A percentile compares a stretch with the other conserved stretches of the same genome.
Evolutionary conservation across 352 stramenopile genomes (phyloP).

Genomic region (Thalassiosira mediterranea): DNA sequence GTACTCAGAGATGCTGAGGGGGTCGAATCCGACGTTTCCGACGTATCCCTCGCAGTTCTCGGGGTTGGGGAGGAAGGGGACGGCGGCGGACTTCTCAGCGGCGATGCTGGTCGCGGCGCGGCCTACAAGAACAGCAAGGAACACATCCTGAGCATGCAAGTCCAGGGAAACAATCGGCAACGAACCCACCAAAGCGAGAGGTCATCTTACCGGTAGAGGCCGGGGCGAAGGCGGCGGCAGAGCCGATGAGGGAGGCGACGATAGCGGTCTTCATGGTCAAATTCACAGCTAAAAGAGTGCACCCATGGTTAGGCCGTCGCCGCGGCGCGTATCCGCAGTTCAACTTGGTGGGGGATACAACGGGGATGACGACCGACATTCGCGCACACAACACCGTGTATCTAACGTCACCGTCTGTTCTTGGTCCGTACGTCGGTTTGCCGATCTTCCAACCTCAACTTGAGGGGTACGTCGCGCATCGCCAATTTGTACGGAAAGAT

Average conservation of each 20-base stretch:
- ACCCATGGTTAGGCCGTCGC: too few relatives aligned
- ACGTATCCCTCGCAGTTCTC: constrained; percentile 81
- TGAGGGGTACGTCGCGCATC: too few relatives aligned
- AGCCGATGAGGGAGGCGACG: constrained; percentile 44
- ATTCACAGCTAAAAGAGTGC: too few relatives aligned
- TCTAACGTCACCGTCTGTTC: too few relatives aligned
- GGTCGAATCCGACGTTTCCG: constrained; percentile 84
- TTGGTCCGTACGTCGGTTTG: too few relatives aligned
- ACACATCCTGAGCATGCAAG: background rate
- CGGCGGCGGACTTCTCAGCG: constrained; percentile 57
- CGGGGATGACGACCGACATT: too few relatives aligned
- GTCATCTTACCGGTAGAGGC: constrained; percentile 33
- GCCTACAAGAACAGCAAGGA: constrained; percentile 4
- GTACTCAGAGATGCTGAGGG: constrained; percentile 84
- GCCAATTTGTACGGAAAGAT: too few relatives aligned
- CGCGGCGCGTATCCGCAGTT: too few relatives aligned
- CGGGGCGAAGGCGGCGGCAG: too few relatives aligned
- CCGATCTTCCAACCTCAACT: too few relatives aligned
- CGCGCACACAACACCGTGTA: too few relatives aligned
- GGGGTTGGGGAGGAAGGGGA: constrained; percentile 82
- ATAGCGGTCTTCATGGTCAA: constrained; percentile 54
- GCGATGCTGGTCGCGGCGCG: constrained; percentile 30
- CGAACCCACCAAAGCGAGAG: background rate
- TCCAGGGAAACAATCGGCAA: background rate
- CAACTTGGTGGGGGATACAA: too few relatives aligned